Evolutionary conservation across 495 filamentous ascomycete genomes (phyloP).

Genomic region (Neohortaea acidophila): DNA sequence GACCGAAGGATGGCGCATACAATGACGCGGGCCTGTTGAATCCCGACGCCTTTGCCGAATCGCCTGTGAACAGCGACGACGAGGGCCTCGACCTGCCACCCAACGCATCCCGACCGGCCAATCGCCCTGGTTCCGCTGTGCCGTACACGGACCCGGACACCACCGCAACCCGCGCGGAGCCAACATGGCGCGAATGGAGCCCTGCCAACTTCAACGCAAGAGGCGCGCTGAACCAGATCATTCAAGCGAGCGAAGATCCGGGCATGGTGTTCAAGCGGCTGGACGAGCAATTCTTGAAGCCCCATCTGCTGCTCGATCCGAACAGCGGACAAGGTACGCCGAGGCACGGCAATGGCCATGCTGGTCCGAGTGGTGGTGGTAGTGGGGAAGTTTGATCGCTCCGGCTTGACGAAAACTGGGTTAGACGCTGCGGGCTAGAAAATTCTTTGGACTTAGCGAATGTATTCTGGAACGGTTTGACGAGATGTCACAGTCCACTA

Average conservation of each 20-base stretch:
- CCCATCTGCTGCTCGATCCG: conserved; percentile 72
- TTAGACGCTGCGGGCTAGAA: too few species aligned
- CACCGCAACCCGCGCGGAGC: conserved; percentile 7
- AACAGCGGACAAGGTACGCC: conserved; percentile 19
- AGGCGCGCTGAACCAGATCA: conserved; percentile 55
- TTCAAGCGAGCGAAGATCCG: conserved; percentile 72
- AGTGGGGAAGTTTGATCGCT: too few species aligned
- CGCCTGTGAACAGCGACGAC: conserved; percentile 41
- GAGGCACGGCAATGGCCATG: background rate
- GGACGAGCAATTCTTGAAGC: conserved; percentile 95
- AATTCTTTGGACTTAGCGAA: too few species aligned
- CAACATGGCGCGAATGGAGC: too few species aligned
- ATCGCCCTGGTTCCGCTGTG: conserved; percentile 15
- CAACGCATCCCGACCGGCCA: conserved; percentile 20
- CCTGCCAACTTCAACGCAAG: conserved; percentile 36
- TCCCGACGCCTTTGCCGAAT: conserved; percentile 40
- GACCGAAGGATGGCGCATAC: conserved; percentile 32
- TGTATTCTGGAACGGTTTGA: too few species aligned
- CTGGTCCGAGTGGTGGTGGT: background rate
- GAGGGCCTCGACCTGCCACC: conserved; percentile 37
- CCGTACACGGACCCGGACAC: conserved; percentile 13
- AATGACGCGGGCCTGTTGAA: conserved; percentile 53
- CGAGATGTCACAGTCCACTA: too few species aligned
- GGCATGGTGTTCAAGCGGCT: conserved; percentile 82
- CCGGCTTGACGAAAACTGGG: too few species aligned